Base-by-base conservation (phyloP, 1,139 yeast species). In the Magnusiomyces fungicola region DNA sequence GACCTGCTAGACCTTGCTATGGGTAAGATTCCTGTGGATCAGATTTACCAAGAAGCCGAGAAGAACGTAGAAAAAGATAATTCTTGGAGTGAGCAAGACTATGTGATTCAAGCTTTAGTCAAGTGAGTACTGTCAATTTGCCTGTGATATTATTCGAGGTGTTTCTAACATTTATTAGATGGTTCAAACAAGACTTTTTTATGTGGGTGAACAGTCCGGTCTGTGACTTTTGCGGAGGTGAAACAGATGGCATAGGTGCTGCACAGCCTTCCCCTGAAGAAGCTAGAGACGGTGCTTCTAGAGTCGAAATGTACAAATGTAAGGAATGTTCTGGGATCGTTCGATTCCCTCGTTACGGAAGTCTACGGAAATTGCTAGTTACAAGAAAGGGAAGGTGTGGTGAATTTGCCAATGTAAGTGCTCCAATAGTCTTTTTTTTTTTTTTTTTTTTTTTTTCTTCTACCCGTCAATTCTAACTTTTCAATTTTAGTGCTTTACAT, bases 371-470 rank as follows among this genome's bases (percentile, higher is more conserved):
- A 53, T 67, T 92, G 33, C 64, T 89, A 18, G 69, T 74, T 24
- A 78, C 83, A 0, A 69, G 88, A 38, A 63, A 65, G 32, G 97
- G 97, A 0, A 71, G 98, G 43, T 90, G 98, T 67, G 98, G 98
- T 2, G 98, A 90, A 64, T 90, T 95, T 95, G 94, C 90, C 50
- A 85, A 86, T 59, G 69, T 60, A 45, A 51, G 63, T 54, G 22
- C 7, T n/a, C n/a, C n/a, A n/a, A n/a, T 14, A 18, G 19, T 27
- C 33, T 23, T 27, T n/a, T 40, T 7, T 27, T 7, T 12, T 37
- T 49, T 32, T 30, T 30, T 23, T 14, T 3, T 18, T 12, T 16
- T 12, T 10, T 21, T 32, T 9, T 16, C 25, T 6, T 16, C n/a
- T 9, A 12, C n/a, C 7, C 18, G n/a, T 22, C 25, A 14, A 3